These are phyloP conservation scores for Mercurialis annua DNA, from an alignment of 345 rosid genomes.

Conservation along the genomic window DNA sequence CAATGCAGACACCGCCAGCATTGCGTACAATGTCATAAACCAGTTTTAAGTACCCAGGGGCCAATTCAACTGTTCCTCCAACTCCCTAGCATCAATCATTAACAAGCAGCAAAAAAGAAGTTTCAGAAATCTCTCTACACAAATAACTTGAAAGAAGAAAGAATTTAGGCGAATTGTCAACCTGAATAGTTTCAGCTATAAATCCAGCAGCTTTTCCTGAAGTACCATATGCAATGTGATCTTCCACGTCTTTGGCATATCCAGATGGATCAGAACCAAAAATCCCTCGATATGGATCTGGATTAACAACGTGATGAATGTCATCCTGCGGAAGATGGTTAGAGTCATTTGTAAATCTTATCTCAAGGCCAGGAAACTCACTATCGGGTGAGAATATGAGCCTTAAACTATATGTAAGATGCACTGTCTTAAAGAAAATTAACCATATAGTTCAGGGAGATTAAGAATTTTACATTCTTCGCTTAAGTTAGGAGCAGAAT, in stretches of 20 bases:
- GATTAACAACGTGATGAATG: slow-evolving; percentile 86
- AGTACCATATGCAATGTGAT: slow-evolving; percentile 86
- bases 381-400: not conserved
- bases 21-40: slow-evolving; percentile 77
- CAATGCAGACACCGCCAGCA: slow-evolving; percentile 92
- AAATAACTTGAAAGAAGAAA: slow-evolving; percentile 2
- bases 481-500: not conserved
- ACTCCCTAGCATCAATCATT: slow-evolving; percentile 50
- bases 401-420: not conserved
- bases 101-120: not conserved
- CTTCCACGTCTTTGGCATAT: slow-evolving; percentile 89
- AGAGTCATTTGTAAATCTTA: not conserved
- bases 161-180: slow-evolving; percentile 10
- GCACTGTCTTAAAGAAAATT: not conserved
- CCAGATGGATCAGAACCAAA: slow-evolving; percentile 77
- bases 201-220: slow-evolving; percentile 92
- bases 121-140: slow-evolving; percentile 1
- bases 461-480: not conserved
- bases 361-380: not conserved
- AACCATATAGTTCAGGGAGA: not conserved
- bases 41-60: slow-evolving; percentile 82
- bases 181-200: slow-evolving; percentile 94
- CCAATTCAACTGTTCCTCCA: slow-evolving; percentile 94
- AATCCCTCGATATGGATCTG: slow-evolving; percentile 80
- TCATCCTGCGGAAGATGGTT: slow-evolving; percentile 57